Conservation (phyloP, 176 grass and related monocot species). For the Zizania latifolia region DNA sequence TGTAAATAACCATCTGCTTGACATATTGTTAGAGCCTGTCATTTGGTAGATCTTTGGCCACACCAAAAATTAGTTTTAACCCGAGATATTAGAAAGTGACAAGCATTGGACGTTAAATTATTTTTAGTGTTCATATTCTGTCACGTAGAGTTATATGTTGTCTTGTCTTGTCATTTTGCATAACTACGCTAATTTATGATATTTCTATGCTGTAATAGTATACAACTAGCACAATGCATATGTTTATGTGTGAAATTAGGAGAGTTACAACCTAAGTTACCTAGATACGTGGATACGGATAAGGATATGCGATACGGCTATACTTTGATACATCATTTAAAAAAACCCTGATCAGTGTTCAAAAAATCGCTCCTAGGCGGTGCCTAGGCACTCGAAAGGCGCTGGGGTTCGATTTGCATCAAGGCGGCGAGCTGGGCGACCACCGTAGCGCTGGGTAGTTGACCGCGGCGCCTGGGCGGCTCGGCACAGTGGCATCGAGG, state of each 20-base stretch:
- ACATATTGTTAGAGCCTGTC: not conserved
- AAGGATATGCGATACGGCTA: too few relatives aligned
- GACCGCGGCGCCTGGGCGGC: too few relatives aligned
- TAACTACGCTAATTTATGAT: not conserved
- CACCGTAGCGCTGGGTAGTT: too few relatives aligned
- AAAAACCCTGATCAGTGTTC: too few relatives aligned
- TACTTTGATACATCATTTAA: too few relatives aligned
- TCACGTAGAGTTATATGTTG: not conserved
- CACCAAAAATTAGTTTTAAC: not conserved
- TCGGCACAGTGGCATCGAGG: too few relatives aligned
- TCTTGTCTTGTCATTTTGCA: not conserved
- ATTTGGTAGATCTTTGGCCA: not conserved
- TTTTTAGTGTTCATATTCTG: not conserved
- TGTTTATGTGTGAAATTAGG: not conserved
- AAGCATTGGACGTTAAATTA: not conserved
- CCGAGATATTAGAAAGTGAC: not conserved
- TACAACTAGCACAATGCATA: not conserved
- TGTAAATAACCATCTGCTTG: not conserved
- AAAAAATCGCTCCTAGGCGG: too few relatives aligned
- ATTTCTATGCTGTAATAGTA: not conserved
- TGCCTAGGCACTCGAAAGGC: too few relatives aligned
- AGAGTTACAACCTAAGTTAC: not conserved
- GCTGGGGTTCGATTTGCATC: too few relatives aligned
- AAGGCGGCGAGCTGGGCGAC: too few relatives aligned
- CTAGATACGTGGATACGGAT: too few relatives aligned